These are phyloP conservation scores for Scenedesmus sp. DNA, from an alignment of 163 green algal species.

Conservation along the genomic window DNA sequence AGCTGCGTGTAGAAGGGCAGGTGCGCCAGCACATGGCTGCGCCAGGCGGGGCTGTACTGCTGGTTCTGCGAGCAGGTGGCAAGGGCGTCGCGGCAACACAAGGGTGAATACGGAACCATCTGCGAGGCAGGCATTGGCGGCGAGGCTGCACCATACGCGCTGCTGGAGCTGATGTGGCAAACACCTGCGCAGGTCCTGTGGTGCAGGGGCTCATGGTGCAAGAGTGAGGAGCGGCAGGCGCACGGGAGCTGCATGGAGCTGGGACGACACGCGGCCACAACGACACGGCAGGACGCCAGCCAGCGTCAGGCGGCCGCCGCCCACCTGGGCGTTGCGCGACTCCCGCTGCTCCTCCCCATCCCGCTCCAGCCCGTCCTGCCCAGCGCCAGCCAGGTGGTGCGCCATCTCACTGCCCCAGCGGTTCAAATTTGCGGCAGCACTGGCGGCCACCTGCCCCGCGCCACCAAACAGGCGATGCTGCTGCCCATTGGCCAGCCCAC, in stretches of 20 bases:
- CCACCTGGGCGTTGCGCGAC: neutral
- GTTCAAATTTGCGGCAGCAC: slow-evolving; percentile 24
- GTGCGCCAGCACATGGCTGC: slow-evolving; percentile 83
- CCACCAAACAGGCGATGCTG: neutral
- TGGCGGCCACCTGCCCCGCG: slow-evolving; percentile 1
- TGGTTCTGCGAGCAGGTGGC: neutral
- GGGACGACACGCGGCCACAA: too few relatives aligned
- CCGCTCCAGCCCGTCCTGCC: neutral
- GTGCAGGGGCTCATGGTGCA: too few relatives aligned
- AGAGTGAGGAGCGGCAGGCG: neutral
- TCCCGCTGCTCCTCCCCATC: neutral
- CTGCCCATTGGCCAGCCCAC: neutral
- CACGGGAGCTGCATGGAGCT: slow-evolving; percentile 65
- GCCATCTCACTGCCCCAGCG: slow-evolving; percentile 40
- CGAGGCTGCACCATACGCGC: too few relatives aligned
- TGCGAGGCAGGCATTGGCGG: too few relatives aligned
- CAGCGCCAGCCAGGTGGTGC: slow-evolving; percentile 18
- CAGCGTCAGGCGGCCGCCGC: neutral
- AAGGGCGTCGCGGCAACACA: too few relatives aligned
- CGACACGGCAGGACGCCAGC: too few relatives aligned
- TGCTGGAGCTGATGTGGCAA: too few relatives aligned
- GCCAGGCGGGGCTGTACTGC: slow-evolving; percentile 78
- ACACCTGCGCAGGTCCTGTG: too few relatives aligned
- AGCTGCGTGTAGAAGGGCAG: slow-evolving; percentile 90
- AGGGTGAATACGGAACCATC: too few relatives aligned